Base-by-base conservation (phyloP, 495 filamentous ascomycete species). In the Neurospora sp. region DNA sequence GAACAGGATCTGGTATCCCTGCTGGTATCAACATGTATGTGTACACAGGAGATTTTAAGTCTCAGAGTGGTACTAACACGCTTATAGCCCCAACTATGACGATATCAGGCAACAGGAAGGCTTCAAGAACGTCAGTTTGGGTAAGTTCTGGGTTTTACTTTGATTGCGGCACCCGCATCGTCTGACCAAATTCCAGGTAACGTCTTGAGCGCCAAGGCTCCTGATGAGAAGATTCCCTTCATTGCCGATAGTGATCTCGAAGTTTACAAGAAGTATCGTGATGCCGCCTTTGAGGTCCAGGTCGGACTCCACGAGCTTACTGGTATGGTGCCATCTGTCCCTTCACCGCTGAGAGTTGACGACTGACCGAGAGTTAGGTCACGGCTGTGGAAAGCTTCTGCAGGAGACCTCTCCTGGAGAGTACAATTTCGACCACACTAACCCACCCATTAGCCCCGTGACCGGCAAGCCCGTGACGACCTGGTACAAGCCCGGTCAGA, bases 301-400 rank as follows among this genome's bases (percentile, higher is more conserved):
- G 94, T 98, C 21, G 95, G 94, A 15, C 89, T 98, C 34, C 96
- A 99, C 82, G 96, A 99, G 79, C 90, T 98, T 39, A 92, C 97
- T 9, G 96, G 95, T 73, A 75, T 31, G 75, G 40, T 31, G 15
- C 6, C 28, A 17, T 4, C 54, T 36, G 7, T 66, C 15, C 15
- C 24, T 31, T 34, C 2, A 31, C 24, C 38, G 15, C 19, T 45
- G 39, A 34, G 39, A 17, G 39, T 43, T 34, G n/a, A 45, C 3
- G 13, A 34, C 24, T 70, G 62, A 39, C 34, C 13, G 11, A 37
- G 3, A 10, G 1, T 8, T 28, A 81, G 80, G 80, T 0, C 96
- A 99, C 76, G 96, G 96, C 10, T 97, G 95, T 39, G 95, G 96
- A 31, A 99, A 99, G 81, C 87, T 98, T 1, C 87, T 99, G 4